phyloP scores from a whole-genome alignment of 495 filamentous ascomycete species.

The Penicillium cinerascens region DNA sequence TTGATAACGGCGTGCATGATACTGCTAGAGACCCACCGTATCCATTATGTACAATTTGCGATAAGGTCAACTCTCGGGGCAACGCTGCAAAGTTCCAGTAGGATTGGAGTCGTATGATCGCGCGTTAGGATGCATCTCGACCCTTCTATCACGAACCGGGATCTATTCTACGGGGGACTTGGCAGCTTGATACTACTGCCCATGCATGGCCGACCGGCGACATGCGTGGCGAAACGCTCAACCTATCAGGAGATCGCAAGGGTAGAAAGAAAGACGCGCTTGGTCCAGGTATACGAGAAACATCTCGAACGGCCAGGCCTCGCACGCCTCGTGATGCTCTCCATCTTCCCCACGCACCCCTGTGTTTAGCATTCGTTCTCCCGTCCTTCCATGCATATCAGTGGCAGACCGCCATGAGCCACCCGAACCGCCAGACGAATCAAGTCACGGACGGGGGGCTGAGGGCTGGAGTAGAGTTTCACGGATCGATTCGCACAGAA shows the following conservation, averaged over 20 bases:
- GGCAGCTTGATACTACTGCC: too few species aligned
- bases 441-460: not conserved
- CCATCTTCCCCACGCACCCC: not conserved
- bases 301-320: not conserved
- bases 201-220: not conserved
- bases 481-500: slow-evolving; percentile 5
- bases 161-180: not conserved
- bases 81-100: not conserved
- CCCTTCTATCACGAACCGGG: not conserved
- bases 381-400: slow-evolving; percentile 35
- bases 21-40: not conserved
- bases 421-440: slow-evolving; percentile 8
- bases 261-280: too few species aligned
- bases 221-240: not conserved
- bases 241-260: not conserved
- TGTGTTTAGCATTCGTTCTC: slow-evolving; percentile 21
- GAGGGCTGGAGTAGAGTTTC: not conserved
- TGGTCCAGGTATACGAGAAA: not conserved
- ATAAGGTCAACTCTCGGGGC: not conserved
- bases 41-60: not conserved
- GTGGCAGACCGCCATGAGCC: slow-evolving; percentile 18
- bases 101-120: not conserved
- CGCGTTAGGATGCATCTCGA: not conserved
- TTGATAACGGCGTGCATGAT: not conserved
- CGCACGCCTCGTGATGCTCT: slow-evolving; percentile 12